A percentile compares a stretch with the other conserved stretches of the same genome.
phyloP scores from a whole-genome alignment of 2,329 filamentous ascomycete genomes.

The Penicillium capsulatum region DNA sequence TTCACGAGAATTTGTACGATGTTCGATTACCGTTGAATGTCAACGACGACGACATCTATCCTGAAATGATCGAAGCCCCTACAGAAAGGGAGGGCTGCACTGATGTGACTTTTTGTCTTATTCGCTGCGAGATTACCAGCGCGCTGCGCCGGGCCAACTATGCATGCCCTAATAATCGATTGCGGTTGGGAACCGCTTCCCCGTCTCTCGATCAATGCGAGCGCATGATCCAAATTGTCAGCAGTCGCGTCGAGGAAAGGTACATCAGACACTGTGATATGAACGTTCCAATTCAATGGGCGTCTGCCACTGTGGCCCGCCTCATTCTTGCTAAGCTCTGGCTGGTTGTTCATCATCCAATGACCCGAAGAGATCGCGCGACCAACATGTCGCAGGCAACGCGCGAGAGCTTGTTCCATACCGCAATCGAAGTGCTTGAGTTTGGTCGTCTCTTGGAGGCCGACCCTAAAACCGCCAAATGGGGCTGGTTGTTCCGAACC shows the following conservation, averaged over 20 bases:
- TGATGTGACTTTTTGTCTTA: constrained; percentile 50
- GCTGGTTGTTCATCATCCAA: constrained; percentile 70
- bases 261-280: constrained; percentile 53
- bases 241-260: constrained; percentile 52
- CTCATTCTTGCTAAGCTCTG: constrained; percentile 75
- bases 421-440: constrained; percentile 70
- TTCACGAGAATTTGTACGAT: constrained; percentile 45
- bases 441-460: constrained; percentile 63
- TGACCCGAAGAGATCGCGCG: constrained; percentile 57
- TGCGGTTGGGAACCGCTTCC: constrained; percentile 12
- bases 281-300: constrained; percentile 59
- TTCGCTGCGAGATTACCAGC: constrained; percentile 52
- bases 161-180: constrained; percentile 28
- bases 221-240: constrained; percentile 50
- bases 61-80: constrained; percentile 48
- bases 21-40: constrained; percentile 50
- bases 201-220: constrained; percentile 37
- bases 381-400: constrained; percentile 57
- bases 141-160: constrained; percentile 40
- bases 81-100: constrained; percentile 49
- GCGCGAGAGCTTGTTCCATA: constrained; percentile 65
- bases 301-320: constrained; percentile 63
- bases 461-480: constrained; percentile 58
- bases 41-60: constrained; percentile 50
- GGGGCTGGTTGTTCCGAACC: constrained; percentile 62